Conservation (phyloP, 495 filamentous ascomycete genomes). For the Cudoniella acicularis region DNA sequence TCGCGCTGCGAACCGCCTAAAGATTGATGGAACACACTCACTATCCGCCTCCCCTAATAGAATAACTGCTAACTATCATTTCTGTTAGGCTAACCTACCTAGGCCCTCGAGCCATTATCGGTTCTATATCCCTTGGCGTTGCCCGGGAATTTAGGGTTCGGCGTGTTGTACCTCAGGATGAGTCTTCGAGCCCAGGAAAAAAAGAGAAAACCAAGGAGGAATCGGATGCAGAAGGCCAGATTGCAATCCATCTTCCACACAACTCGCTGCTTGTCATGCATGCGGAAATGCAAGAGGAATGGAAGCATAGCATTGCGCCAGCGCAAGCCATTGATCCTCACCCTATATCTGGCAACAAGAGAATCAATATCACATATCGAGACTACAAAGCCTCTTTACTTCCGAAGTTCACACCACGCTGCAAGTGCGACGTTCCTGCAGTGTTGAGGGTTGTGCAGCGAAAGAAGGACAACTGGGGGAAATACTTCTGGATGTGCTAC, state of each 20-base stretch:
- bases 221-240: slow-evolving; percentile 70
- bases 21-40: no score
- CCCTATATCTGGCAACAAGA: slow-evolving; percentile 68
- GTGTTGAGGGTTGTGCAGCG: slow-evolving; percentile 77
- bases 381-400: slow-evolving; percentile 74
- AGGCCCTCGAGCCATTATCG: slow-evolving; percentile 82
- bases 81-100: slow-evolving; percentile 90
- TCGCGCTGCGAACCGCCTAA: no score
- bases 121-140: slow-evolving; percentile 85
- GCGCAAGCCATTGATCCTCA: slow-evolving; percentile 75
- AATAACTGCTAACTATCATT: no score
- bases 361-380: slow-evolving; percentile 94
- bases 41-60: no score
- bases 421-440: slow-evolving; percentile 63
- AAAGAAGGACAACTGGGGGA: slow-evolving; percentile 67
- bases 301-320: slow-evolving; percentile 76
- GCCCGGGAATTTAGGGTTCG: slow-evolving; percentile 87
- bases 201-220: slow-evolving; percentile 24
- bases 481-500: slow-evolving; percentile 95
- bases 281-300: slow-evolving; percentile 80
- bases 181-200: slow-evolving; percentile 26
- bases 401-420: slow-evolving; percentile 62
- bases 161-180: slow-evolving; percentile 59
- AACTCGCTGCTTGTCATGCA: slow-evolving; percentile 94
- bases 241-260: slow-evolving; percentile 88